These are phyloP conservation scores for Rugonectria rugulosa DNA, from an alignment of 2,329 filamentous ascomycete species.

Conservation along the genomic window DNA sequence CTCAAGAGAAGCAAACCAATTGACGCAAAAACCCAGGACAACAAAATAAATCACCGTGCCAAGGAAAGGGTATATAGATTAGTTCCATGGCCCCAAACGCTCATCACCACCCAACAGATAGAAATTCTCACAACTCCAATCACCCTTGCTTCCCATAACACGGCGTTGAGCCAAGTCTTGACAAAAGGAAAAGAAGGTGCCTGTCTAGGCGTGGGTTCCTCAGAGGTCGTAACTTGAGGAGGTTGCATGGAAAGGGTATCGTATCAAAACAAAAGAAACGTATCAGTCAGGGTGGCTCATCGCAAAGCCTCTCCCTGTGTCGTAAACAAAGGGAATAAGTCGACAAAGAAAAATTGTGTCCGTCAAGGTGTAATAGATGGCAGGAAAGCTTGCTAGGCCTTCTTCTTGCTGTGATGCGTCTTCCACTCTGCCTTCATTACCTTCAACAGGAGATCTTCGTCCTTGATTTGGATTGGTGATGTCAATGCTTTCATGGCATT, in stretches of 20 bases:
- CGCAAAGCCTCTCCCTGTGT: constrained; percentile 32
- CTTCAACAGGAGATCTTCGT: constrained; percentile 92
- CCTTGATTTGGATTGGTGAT: constrained; percentile 91
- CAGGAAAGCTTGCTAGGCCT: constrained; percentile 44
- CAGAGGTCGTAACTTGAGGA: constrained; percentile 31
- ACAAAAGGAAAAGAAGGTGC: constrained; percentile 30
- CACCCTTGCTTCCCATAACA: constrained; percentile 30
- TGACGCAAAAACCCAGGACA: constrained; percentile 24
- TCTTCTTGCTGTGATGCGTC: constrained; percentile 60
- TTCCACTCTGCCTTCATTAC: constrained; percentile 91
- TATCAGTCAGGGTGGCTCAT: constrained; percentile 22
- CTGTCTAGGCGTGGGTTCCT: constrained; percentile 37
- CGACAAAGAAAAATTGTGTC: constrained; percentile 25
- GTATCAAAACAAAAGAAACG: constrained; percentile 25
- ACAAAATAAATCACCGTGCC: constrained; percentile 29
- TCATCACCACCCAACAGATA: constrained; percentile 25
- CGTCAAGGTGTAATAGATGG: constrained; percentile 24
- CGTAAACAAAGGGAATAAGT: constrained; percentile 28
- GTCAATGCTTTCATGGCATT: constrained; percentile 98
- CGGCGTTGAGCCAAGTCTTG: constrained; percentile 27
- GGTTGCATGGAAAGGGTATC: constrained; percentile 30
- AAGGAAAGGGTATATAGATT: constrained; percentile 41
- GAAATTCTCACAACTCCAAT: constrained; percentile 27
- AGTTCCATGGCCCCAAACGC: constrained; percentile 39
- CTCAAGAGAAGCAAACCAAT: constrained; percentile 16